Evolutionary conservation across 805 yeast species (phyloP).

Genomic region (Kuraishia ogatae): DNA sequence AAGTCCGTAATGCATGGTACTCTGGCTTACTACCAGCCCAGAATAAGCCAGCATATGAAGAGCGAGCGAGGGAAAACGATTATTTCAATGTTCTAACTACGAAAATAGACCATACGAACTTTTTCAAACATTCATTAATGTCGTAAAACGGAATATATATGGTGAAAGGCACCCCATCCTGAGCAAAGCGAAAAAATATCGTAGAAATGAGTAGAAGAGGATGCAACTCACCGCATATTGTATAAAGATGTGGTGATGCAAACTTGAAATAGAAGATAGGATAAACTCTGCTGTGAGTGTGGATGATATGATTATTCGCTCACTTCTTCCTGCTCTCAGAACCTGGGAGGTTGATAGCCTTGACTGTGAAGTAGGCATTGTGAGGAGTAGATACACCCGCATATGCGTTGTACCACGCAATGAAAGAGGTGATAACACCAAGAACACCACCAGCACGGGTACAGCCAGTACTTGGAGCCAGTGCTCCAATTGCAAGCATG

Average conservation of each 20-base stretch:
- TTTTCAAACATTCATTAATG: background rate
- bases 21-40: too few relatives aligned
- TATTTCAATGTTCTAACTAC: too few relatives aligned
- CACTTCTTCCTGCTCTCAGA: background rate
- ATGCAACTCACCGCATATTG: too few relatives aligned
- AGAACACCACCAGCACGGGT: slow-evolving; percentile 52
- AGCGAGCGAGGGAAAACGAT: too few relatives aligned
- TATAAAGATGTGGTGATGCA: background rate
- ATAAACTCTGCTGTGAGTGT: too few relatives aligned
- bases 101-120: too few relatives aligned
- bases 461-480: slow-evolving; percentile 32
- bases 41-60: too few relatives aligned
- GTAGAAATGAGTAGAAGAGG: background rate
- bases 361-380: slow-evolving; percentile 46
- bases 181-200: background rate
- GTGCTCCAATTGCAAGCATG: slow-evolving; percentile 39
- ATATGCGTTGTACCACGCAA: slow-evolving; percentile 65
- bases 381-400: slow-evolving; percentile 61
- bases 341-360: slow-evolving; percentile 22
- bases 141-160: background rate
- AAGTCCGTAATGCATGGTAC: too few relatives aligned
- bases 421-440: slow-evolving; percentile 52
- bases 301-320: background rate
- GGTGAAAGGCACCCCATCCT: background rate
- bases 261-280: background rate